phyloP scores from a whole-genome alignment of 129 eudicot genomes.

The Apium graveolens region DNA sequence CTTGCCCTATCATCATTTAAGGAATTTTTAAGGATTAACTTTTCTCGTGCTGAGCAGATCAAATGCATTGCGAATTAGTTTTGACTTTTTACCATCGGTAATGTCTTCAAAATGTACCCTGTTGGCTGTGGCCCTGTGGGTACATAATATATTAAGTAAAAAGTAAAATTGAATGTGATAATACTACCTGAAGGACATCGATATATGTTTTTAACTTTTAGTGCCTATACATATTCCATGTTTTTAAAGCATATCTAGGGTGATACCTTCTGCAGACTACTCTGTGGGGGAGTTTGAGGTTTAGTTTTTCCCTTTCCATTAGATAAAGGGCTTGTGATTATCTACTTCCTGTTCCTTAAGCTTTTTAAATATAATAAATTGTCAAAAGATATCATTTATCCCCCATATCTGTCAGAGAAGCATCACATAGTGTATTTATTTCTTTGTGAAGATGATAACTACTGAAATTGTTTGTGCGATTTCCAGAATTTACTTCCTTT shows the following conservation, averaged over 20 bases:
- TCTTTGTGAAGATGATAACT: background rate
- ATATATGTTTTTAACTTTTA: background rate
- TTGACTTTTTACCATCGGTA: background rate
- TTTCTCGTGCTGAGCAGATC: background rate
- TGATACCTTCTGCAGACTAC: background rate
- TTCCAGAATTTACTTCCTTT: conserved; percentile 78
- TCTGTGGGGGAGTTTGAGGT: background rate
- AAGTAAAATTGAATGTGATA: background rate
- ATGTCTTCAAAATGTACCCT: background rate
- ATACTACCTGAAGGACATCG: background rate
- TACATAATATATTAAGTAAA: background rate
- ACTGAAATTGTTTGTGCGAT: conserved; percentile 12
- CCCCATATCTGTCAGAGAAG: background rate
- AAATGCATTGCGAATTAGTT: background rate
- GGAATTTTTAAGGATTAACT: background rate
- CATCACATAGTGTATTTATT: background rate
- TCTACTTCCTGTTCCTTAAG: background rate
- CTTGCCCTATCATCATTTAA: background rate
- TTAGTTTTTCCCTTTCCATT: background rate
- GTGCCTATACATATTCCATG: background rate
- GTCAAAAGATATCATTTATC: background rate
- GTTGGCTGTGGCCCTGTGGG: background rate
- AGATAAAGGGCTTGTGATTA: background rate
- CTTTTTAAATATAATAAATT: background rate
- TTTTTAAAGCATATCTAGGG: background rate